Evolutionary conservation across 2,329 filamentous ascomycete genomes (phyloP).

Genomic region (Thermomyces lanuginosus): DNA sequence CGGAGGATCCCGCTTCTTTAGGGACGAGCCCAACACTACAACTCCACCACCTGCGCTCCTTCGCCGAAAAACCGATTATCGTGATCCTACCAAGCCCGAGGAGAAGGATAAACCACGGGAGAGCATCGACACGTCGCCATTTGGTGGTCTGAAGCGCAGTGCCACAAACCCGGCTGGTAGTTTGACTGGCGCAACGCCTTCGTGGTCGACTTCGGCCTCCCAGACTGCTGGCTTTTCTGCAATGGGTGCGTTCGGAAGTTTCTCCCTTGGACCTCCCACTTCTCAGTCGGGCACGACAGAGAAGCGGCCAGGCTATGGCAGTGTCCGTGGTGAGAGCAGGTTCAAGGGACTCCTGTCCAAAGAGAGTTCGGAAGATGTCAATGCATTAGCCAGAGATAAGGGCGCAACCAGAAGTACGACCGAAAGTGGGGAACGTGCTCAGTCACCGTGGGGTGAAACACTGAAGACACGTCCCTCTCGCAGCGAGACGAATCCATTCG

Average conservation of each 20-base stretch:
- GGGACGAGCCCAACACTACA: constrained; percentile 37
- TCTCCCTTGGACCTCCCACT: constrained; percentile 46
- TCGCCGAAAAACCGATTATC: constrained; percentile 46
- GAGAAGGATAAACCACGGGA: constrained; percentile 37
- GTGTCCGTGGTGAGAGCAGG: constrained; percentile 58
- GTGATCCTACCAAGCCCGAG: constrained; percentile 32
- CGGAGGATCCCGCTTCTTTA: constrained; percentile 29
- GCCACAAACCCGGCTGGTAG: constrained; percentile 38
- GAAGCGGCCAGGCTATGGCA: constrained; percentile 53
- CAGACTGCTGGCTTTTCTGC: constrained; percentile 49
- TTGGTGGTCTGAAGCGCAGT: constrained; percentile 40
- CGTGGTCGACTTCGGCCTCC: constrained; percentile 44
- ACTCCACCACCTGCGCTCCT: constrained; percentile 45
- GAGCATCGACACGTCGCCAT: constrained; percentile 30
- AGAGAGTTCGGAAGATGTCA: constrained; percentile 51
- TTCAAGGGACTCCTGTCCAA: constrained; percentile 75
- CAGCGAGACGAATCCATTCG: constrained; percentile 34
- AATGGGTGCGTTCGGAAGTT: constrained; percentile 80
- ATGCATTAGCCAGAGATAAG: constrained; percentile 38
- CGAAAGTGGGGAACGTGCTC: constrained; percentile 29
- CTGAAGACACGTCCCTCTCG: constrained; percentile 32
- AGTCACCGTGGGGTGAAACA: constrained; percentile 36
- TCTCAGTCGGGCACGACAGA: constrained; percentile 39
- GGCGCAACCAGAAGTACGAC: constrained; percentile 35
- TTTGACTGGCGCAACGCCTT: constrained; percentile 33